Evolutionary conservation across 768 basidiomycete species (phyloP).

Genomic region (Trametopsis cervina): DNA sequence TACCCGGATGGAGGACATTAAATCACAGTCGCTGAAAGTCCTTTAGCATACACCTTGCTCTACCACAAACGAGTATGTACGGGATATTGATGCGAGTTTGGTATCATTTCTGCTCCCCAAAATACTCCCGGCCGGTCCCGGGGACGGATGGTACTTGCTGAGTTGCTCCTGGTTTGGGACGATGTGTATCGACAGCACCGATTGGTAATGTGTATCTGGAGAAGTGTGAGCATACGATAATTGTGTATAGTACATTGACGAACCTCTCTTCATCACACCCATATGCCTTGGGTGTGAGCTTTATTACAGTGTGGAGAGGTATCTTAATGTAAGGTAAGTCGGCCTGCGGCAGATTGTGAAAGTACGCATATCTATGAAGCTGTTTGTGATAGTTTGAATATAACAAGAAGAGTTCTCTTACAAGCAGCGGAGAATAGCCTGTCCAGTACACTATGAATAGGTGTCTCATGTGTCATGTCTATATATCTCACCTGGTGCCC

Average conservation of each 20-base stretch:
- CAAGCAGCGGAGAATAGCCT: constrained; percentile 79
- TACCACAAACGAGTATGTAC: too few species aligned
- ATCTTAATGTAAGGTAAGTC: constrained; percentile 98
- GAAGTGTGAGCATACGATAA: neutral
- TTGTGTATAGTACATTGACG: constrained; percentile 12
- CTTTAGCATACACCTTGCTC: too few species aligned
- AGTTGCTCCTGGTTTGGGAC: constrained; percentile 42
- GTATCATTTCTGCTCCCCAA: too few species aligned
- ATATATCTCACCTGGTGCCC: constrained; percentile 63
- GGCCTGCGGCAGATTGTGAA: constrained; percentile 84
- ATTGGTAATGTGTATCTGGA: constrained; percentile 83
- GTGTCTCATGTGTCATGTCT: neutral
- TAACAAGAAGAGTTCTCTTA: constrained; percentile 26
- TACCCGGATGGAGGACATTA: neutral
- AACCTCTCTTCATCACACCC: constrained; percentile 98
- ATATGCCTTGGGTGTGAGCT: constrained; percentile 96
- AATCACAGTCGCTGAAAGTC: neutral
- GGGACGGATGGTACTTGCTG: neutral
- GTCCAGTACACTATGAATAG: constrained; percentile 5
- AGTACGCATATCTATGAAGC: constrained; percentile 82
- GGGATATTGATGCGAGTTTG: too few species aligned
- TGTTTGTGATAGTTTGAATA: neutral
- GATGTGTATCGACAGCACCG: constrained; percentile 89
- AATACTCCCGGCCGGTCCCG: constrained; percentile 31
- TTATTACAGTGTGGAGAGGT: constrained; percentile 95